These are phyloP conservation scores for Vicia villosa DNA, from an alignment of 306 rosid species.

Conservation along the genomic window DNA sequence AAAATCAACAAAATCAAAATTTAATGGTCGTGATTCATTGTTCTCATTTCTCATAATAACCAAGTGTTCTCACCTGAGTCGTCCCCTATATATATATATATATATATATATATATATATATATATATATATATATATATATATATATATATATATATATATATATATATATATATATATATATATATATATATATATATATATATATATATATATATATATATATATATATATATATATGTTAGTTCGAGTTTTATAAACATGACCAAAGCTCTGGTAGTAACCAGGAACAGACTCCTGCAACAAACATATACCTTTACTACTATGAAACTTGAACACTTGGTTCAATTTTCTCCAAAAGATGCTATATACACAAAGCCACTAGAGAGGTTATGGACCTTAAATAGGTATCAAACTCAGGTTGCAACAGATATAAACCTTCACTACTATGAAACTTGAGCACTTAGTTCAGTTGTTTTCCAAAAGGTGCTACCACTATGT, in stretches of 20 bases:
- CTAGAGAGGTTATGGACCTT: not conserved
- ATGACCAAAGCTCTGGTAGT: not conserved
- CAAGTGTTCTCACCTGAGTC: no score
- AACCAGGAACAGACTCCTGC: not conserved
- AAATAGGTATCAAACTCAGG: not conserved
- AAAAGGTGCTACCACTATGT: not conserved
- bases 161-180: no score
- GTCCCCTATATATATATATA: no score
- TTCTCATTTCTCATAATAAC: no score
- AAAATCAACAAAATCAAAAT: no score
- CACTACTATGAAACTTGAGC: conserved; percentile 6
- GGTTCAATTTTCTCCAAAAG: conserved; percentile 1
- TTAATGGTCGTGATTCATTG: no score
- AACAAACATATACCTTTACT: conserved; percentile 10
- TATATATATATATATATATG: no score
- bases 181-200: no score
- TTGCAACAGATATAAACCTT: conserved; percentile 4
- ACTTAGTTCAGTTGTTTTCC: conserved; percentile 5
- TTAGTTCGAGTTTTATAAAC: not conserved
- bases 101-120: no score
- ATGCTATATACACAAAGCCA: conserved; percentile 15
- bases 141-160: no score
- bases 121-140: no score
- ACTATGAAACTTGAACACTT: not conserved
- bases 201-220: no score